phyloP scores from a whole-genome alignment of 2,329 filamentous ascomycete species.

The Dactylellina leptospora region DNA sequence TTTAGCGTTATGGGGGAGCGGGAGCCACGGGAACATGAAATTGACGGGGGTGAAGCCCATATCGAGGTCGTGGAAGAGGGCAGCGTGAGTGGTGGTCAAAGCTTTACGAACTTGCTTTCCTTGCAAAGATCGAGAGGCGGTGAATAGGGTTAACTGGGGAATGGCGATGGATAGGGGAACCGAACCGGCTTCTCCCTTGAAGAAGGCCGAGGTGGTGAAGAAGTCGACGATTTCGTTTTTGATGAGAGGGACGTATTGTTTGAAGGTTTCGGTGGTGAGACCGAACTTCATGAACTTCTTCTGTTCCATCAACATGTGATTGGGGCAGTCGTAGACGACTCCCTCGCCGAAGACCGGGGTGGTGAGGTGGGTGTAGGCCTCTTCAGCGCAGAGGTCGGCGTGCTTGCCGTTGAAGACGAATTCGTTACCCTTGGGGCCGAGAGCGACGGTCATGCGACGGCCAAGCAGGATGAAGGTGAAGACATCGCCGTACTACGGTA shows the following conservation, averaged over 20 bases:
- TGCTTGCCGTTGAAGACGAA: conserved; percentile 92
- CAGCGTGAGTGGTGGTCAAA: conserved; percentile 76
- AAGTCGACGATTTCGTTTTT: conserved; percentile 74
- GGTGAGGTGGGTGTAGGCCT: conserved; percentile 82
- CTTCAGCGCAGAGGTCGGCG: conserved; percentile 88
- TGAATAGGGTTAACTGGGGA: conserved; percentile 82
- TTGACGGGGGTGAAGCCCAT: conserved; percentile 82
- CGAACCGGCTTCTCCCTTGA: conserved; percentile 69
- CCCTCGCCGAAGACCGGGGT: conserved; percentile 77
- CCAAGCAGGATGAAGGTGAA: conserved; percentile 90
- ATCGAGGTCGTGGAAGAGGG: conserved; percentile 81
- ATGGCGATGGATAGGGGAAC: conserved; percentile 73
- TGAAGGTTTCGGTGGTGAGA: conserved; percentile 77
- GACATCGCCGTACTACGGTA: conserved; percentile 79
- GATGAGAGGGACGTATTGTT: conserved; percentile 76
- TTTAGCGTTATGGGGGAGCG: conserved; percentile 77
- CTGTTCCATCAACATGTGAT: conserved; percentile 86
- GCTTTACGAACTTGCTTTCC: conserved; percentile 77
- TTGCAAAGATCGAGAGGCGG: conserved; percentile 78
- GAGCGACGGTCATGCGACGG: conserved; percentile 89
- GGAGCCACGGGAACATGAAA: conserved; percentile 81
- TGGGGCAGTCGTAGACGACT: conserved; percentile 85
- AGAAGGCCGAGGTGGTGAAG: conserved; percentile 66
- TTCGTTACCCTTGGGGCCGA: conserved; percentile 81
- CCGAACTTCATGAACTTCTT: conserved; percentile 90